Conservation (phyloP, 2,329 filamentous ascomycete genomes). For the Colletotrichum gloeosporioides region DNA sequence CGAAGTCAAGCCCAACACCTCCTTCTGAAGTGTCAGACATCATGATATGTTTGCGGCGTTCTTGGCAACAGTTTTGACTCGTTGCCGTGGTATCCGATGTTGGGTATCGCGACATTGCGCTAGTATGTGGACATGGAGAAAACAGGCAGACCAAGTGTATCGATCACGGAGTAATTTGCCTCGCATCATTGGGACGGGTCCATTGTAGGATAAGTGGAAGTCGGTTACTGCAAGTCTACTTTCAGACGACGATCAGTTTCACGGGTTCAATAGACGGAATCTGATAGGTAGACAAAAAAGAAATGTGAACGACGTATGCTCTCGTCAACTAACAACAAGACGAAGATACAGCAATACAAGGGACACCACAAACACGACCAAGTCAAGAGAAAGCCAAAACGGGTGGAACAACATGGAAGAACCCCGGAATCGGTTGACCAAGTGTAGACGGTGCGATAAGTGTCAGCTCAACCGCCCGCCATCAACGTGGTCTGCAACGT, state of each 20-base stretch:
- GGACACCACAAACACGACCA: neutral
- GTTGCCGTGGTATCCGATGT: neutral
- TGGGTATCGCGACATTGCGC: neutral
- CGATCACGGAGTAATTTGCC: neutral
- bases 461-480: neutral
- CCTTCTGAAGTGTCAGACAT: neutral
- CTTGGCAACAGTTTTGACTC: neutral
- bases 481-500: neutral
- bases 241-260: neutral
- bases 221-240: neutral
- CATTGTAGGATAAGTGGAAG: rapidly evolving
- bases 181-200: neutral
- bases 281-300: neutral
- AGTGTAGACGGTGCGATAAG: no score
- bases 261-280: neutral
- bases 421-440: no score
- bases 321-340: neutral
- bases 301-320: neutral
- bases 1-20: neutral
- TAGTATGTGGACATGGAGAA: neutral
- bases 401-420: neutral
- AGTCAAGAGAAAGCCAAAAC: neutral
- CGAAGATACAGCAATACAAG: neutral
- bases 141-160: neutral
- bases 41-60: neutral